A percentile compares a stretch with the other conserved stretches of the same genome.
Evolutionary conservation across 1,284 basidiomycete species (phyloP).

Genomic region (Ganoderma boninense): DNA sequence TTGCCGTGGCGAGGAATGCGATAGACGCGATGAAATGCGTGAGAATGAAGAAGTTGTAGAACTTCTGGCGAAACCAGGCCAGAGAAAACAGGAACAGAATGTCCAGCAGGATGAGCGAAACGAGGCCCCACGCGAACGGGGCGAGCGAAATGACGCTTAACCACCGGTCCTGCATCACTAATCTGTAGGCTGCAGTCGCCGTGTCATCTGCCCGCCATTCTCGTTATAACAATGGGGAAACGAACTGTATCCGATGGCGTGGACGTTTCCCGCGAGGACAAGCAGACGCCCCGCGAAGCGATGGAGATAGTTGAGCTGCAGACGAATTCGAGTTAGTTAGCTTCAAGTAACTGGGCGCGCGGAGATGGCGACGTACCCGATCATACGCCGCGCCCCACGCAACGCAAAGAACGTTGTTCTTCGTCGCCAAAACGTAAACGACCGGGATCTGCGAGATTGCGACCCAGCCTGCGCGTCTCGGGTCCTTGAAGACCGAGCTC

Average conservation of each 20-base stretch:
- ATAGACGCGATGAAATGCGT: constrained; percentile 58
- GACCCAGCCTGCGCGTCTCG: constrained; percentile 66
- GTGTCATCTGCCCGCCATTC: neutral
- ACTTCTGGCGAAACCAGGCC: constrained; percentile 52
- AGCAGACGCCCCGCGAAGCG: constrained; percentile 73
- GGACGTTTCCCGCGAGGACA: constrained; percentile 71
- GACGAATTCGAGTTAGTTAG: constrained; percentile 45
- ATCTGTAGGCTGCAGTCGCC: constrained; percentile 60
- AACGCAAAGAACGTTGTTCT: constrained; percentile 74
- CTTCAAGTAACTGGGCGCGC: too few relatives aligned
- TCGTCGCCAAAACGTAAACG: constrained; percentile 73
- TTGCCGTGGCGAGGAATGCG: constrained; percentile 58
- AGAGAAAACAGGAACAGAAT: constrained; percentile 60
- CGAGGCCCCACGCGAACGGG: constrained; percentile 56
- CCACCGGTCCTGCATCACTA: constrained; percentile 56
- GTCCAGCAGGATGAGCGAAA: constrained; percentile 59
- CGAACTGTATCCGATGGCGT: constrained; percentile 69
- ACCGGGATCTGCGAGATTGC: constrained; percentile 76
- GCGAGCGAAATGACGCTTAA: constrained; percentile 44
- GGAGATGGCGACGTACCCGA: constrained; percentile 52
- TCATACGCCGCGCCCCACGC: constrained; percentile 78
- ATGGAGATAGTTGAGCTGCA: constrained; percentile 83
- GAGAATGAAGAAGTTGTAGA: constrained; percentile 64
- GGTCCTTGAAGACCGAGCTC: constrained; percentile 62
- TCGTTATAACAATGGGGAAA: constrained; percentile 22